Percentiles rank a stretch among this genome's conserved stretches.
Conservation (phyloP, 1,139 yeast genomes). For the Taiozyma sp. region DNA sequence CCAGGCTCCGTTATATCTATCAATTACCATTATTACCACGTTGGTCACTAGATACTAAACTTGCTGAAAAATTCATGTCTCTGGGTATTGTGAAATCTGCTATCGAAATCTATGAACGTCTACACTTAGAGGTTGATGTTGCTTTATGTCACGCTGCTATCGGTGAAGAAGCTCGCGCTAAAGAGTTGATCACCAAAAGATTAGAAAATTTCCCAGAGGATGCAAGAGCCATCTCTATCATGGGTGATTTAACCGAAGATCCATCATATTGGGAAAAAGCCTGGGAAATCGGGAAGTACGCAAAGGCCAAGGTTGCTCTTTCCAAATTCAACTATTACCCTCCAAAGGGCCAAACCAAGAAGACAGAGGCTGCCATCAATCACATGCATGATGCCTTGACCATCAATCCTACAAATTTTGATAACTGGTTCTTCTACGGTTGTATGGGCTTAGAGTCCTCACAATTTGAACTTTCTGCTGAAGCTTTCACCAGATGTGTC, state of each 20-base stretch:
- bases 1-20: conserved; percentile 68
- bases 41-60: conserved; percentile 77
- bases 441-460: conserved; percentile 78
- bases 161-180: conserved; percentile 70
- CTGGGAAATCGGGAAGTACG: conserved; percentile 81
- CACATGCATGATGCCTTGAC: conserved; percentile 74
- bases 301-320: conserved; percentile 82
- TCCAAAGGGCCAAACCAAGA: conserved; percentile 51
- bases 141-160: conserved; percentile 90
- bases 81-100: conserved; percentile 87
- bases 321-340: conserved; percentile 71
- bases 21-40: conserved; percentile 76
- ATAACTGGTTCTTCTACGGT: conserved; percentile 92
- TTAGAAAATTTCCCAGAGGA: conserved; percentile 60
- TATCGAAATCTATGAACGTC: conserved; percentile 79
- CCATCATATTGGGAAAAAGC: conserved; percentile 79
- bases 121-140: conserved; percentile 74
- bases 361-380: conserved; percentile 51
- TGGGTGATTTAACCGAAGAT: conserved; percentile 82
- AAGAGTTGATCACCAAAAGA: conserved; percentile 50
- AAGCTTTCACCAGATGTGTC: conserved; percentile 90
- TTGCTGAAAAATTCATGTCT: conserved; percentile 87
- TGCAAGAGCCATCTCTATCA: conserved; percentile 78
- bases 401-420: conserved; percentile 71
- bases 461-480: conserved; percentile 77